Conservation (phyloP, 768 basidiomycete genomes). For the Pisolithus marmoratus region DNA sequence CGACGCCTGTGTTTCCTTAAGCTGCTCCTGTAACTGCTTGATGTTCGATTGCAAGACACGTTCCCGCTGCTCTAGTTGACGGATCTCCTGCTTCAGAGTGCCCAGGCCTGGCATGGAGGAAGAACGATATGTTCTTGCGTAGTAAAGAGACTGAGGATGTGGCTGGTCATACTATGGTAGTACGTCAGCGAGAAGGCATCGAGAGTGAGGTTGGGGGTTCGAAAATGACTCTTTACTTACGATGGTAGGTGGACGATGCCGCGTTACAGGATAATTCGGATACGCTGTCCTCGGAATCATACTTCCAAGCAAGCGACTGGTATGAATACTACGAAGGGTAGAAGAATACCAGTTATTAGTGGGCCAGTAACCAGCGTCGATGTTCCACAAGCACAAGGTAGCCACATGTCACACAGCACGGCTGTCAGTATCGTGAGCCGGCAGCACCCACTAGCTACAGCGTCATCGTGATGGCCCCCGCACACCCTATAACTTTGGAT, state of each 20-base stretch:
- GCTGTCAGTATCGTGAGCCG: neutral
- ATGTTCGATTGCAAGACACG: conserved; percentile 12
- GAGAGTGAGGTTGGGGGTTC: neutral
- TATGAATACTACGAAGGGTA: neutral
- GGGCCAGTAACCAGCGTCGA: neutral
- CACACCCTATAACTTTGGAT: neutral
- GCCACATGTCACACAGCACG: neutral
- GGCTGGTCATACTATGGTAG: neutral
- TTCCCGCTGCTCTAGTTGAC: conserved; percentile 11
- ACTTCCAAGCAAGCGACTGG: neutral
- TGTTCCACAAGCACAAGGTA: neutral
- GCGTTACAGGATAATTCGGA: neutral
- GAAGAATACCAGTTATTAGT: neutral
- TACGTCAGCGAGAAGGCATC: neutral
- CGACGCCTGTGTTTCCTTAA: conserved; percentile 11
- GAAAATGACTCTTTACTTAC: neutral
- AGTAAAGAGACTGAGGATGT: neutral
- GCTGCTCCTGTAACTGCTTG: conserved; percentile 6
- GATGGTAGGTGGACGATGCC: neutral
- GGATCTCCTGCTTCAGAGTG: conserved; percentile 16
- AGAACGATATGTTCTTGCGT: neutral
- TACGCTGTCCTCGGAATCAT: neutral
- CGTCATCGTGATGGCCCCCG: neutral
- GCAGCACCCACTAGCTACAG: too few relatives aligned
- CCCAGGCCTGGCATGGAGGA: conserved; percentile 15